Evolutionary conservation across 257 asterid genomes (phyloP).

Genomic region (Penstemon davidsonii): DNA sequence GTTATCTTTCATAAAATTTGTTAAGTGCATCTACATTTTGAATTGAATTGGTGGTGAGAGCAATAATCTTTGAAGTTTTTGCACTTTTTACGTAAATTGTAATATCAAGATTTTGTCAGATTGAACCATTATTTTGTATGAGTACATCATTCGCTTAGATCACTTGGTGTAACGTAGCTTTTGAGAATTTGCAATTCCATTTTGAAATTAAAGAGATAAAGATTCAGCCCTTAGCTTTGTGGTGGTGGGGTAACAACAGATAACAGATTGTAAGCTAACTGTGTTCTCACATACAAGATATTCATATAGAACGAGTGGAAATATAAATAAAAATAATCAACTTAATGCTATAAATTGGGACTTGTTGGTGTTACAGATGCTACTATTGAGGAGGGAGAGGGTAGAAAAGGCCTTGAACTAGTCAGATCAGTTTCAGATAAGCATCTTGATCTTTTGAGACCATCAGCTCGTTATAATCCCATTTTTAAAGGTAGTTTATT

Average conservation of each 20-base stretch:
- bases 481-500: slow-evolving; percentile 67
- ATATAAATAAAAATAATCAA: slow-evolving; percentile 7
- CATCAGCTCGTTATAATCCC: slow-evolving; percentile 84
- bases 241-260: background rate
- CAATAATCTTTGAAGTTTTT: background rate
- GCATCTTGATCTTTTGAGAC: slow-evolving; percentile 96
- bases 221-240: background rate
- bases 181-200: background rate
- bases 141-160: slow-evolving; percentile 2
- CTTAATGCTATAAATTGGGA: slow-evolving; percentile 39
- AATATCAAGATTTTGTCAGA: background rate
- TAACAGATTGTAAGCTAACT: slow-evolving; percentile 9
- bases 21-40: background rate
- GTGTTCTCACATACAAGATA: slow-evolving; percentile 10
- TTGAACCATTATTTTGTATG: background rate
- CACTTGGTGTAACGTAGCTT: background rate
- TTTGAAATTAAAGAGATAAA: slow-evolving; percentile 5
- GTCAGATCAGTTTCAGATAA: slow-evolving; percentile 82
- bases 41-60: no score
- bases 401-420: slow-evolving; percentile 70
- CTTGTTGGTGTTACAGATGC: slow-evolving; percentile 73
- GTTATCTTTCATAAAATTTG: no score
- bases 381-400: slow-evolving; percentile 69
- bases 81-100: background rate
- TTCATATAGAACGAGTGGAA: slow-evolving; percentile 16